Evolutionary conservation across 352 stramenopile genomes (phyloP), one percentile per base, ranked within the genome.

Genomic region (Phytophthora megakarya): DNA sequence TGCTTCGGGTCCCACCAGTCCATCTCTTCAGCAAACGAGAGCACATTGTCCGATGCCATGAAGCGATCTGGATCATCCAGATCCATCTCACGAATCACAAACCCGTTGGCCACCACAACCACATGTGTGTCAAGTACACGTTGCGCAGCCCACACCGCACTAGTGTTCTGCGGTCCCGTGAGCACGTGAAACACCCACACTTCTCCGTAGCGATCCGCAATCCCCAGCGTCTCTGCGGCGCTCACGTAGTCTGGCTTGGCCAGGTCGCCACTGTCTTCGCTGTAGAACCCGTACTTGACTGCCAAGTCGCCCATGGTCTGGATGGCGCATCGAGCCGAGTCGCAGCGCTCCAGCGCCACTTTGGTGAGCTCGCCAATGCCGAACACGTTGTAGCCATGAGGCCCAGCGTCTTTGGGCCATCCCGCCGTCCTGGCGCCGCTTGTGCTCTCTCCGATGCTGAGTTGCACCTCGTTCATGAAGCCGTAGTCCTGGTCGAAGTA

Each of bases 141-240:
- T 81, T 98, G 92, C 6, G 96, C 96, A 0, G 88, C 95, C 95
- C 95, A 98, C 45, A 98, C 90, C 0, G 95, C 95, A 53, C 81
- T 89, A 7, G 86, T 69, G 26, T 97, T 98, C 33, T 96, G 62
- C 21, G 70, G 74, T 40, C 97, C 95, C 7, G 95, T 96, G n/a
- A 98, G 64, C 10, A 98, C 90, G 65, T 98, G 94, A 70, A 98
- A 98, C 21, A 98, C 77, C 94, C 95, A 98, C 10, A 90, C 83
- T 77, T 98, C 93, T 39, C 82, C 82, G 40, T 87, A 80, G 38
- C 85, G 77, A 67, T 98, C 95, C 1, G 78, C 80, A 37, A 98
- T 90, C 0, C 73, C 88, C 21, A 98, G 75, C 43, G 85, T 78
- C 70, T 98, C 95, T 10, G 83, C 86, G 70, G 79, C 83, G 65